These are phyloP conservation scores for Trifolium pratense DNA, from an alignment of 306 rosid species.

Conservation along the genomic window DNA sequence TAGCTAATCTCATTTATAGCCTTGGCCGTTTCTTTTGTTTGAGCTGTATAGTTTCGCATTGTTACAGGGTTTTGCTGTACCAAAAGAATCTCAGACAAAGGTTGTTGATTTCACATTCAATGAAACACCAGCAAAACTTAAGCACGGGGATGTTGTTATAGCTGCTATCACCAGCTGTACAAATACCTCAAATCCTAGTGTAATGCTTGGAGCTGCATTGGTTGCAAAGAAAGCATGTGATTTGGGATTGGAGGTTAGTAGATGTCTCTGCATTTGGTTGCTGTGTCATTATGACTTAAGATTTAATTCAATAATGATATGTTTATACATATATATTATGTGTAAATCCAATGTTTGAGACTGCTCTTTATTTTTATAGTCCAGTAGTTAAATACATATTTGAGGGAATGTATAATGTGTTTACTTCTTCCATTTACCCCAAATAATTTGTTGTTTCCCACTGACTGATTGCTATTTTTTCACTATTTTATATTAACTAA, in stretches of 20 bases:
- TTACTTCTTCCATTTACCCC: neutral
- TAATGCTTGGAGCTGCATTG: conserved; percentile 98
- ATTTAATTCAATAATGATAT: conserved; percentile 33
- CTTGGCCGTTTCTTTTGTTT: conserved; percentile 24
- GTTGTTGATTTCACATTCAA: conserved; percentile 68
- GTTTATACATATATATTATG: conserved; percentile 10
- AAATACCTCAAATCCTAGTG: conserved; percentile 98
- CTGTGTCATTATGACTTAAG: conserved; percentile 3
- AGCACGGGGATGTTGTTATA: conserved; percentile 94
- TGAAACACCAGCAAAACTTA: conserved; percentile 77
- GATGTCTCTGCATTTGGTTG: conserved; percentile 40
- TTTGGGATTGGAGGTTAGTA: conserved; percentile 87
- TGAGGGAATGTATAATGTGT: conserved; percentile 5
- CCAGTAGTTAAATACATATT: conserved; percentile 23
- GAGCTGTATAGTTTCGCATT: conserved; percentile 48
- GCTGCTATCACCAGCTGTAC: conserved; percentile 99
- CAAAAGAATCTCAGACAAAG: conserved; percentile 76
- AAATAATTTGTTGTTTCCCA: conserved; percentile 10
- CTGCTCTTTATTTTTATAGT: conserved; percentile 21
- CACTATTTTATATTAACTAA: conserved; percentile 35
- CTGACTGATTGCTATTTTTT: conserved; percentile 38
- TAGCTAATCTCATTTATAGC: neutral
- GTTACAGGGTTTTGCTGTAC: conserved; percentile 88
- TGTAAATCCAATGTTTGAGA: conserved; percentile 16
- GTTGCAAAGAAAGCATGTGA: conserved; percentile 99